Percentiles rank a stretch among this genome's conserved stretches.
Evolutionary conservation across 108 stramenopile genomes (phyloP).

Genomic region (Fragilariopsis cylindrus): DNA sequence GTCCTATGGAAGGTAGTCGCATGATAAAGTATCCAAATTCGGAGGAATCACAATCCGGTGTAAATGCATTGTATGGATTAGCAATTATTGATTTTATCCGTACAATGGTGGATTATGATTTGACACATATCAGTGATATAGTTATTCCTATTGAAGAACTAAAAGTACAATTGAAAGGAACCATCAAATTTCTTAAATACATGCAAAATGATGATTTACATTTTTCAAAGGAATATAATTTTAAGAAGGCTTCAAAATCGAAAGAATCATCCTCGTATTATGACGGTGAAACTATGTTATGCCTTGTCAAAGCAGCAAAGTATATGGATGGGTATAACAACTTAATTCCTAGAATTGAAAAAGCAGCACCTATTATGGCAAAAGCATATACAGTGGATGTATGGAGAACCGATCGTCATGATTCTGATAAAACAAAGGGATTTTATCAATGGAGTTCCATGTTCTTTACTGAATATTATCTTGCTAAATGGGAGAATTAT

Average conservation of each 20-base stretch:
- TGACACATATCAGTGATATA: background rate
- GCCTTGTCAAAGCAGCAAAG: constrained; percentile 33
- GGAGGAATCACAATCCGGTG: constrained; percentile 13
- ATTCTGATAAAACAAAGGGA: constrained; percentile 28
- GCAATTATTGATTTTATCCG: constrained; percentile 23
- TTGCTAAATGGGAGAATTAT: constrained; percentile 13
- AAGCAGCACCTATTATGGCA: constrained; percentile 19
- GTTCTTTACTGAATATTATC: constrained; percentile 25
- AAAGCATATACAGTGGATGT: constrained; percentile 22
- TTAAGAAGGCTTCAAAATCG: background rate
- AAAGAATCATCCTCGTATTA: constrained; percentile 11
- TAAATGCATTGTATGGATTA: constrained; percentile 27
- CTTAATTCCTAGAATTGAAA: constrained; percentile 21
- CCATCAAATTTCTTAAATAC: background rate
- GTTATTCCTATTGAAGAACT: background rate
- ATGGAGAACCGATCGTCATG: constrained; percentile 16
- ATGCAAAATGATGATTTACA: constrained; percentile 21
- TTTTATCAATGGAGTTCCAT: constrained; percentile 36
- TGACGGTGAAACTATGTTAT: constrained; percentile 34
- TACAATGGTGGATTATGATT: background rate
- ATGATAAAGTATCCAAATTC: constrained; percentile 14
- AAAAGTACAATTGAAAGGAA: background rate
- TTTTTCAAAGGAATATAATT: constrained; percentile 16
- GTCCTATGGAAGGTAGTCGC: background rate
- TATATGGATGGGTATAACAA: constrained; percentile 11